Conservation (phyloP, 345 rosid genomes). For the Physaria fendleri region DNA sequence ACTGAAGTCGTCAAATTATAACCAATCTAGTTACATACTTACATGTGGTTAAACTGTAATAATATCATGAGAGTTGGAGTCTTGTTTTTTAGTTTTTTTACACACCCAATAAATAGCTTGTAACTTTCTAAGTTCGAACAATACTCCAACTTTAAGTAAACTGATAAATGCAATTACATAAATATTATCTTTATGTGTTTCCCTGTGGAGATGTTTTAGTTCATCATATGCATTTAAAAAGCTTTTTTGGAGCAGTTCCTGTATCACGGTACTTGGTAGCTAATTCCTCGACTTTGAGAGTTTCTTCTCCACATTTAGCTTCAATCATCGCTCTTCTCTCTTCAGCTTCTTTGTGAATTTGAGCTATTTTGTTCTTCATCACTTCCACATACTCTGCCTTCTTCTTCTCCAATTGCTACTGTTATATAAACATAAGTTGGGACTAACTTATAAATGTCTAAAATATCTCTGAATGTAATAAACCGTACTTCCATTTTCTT, state of each 20-base stretch:
- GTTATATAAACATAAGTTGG: background rate
- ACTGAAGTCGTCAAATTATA: too few relatives aligned
- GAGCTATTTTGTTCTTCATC: conserved; percentile 35
- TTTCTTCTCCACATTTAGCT: conserved; percentile 26
- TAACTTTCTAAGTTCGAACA: background rate
- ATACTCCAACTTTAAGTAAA: conserved; percentile 1
- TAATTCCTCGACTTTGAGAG: conserved; percentile 28
- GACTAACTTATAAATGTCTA: background rate
- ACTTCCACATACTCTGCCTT: conserved; percentile 25
- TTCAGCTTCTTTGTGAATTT: conserved; percentile 29
- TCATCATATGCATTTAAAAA: conserved; percentile 27
- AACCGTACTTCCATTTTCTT: conserved; percentile 30
- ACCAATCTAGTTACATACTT: too few relatives aligned
- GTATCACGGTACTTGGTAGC: conserved; percentile 31
- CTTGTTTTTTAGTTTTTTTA: too few relatives aligned
- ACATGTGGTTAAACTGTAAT: too few relatives aligned
- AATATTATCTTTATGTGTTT: background rate
- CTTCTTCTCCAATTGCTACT: conserved; percentile 30
- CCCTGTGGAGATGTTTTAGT: background rate
- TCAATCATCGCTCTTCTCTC: conserved; percentile 35
- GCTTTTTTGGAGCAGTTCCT: conserved; percentile 30
- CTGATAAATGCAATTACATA: background rate
- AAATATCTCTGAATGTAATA: background rate
- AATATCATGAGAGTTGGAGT: too few relatives aligned
- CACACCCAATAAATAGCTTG: too few relatives aligned